Evolutionary conservation across 139 green algal species (phyloP).

Genomic region (Closterium sp.): DNA sequence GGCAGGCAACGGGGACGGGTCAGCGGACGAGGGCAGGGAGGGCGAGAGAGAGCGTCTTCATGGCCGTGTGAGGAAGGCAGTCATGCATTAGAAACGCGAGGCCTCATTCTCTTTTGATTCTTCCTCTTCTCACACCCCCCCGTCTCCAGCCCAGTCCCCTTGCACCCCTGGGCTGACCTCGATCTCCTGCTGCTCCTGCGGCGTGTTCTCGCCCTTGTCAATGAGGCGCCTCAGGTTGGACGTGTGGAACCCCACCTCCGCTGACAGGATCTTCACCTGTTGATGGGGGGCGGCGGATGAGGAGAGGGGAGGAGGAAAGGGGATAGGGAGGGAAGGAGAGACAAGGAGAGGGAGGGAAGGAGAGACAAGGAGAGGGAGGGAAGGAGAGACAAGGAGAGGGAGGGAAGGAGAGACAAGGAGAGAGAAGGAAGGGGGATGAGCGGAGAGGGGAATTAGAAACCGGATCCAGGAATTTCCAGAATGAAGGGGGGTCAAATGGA

Average conservation of each 20-base stretch:
- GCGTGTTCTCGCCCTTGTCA: constrained; percentile 12
- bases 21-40: not conserved
- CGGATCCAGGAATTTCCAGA: too few relatives aligned
- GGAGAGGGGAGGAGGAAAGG: too few relatives aligned
- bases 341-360: too few relatives aligned
- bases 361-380: not conserved
- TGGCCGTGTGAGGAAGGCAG: not conserved
- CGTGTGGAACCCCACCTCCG: constrained; percentile 24
- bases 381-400: not conserved
- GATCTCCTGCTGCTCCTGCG: constrained; percentile 21
- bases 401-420: too few relatives aligned
- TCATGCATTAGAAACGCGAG: not conserved
- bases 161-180: not conserved
- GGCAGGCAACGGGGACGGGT: not conserved
- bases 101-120: not conserved
- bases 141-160: not conserved
- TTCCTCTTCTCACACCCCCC: not conserved
- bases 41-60: not conserved
- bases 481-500: too few relatives aligned
- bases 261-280: constrained; percentile 21
- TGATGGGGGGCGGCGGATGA: too few relatives aligned
- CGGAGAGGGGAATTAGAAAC: too few relatives aligned
- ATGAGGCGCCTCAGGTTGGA: constrained; percentile 36
- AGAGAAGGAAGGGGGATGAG: too few relatives aligned
- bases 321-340: too few relatives aligned